Conservation (phyloP, 371 early-diverging fungal genomes). For the Coemansia sp. region DNA sequence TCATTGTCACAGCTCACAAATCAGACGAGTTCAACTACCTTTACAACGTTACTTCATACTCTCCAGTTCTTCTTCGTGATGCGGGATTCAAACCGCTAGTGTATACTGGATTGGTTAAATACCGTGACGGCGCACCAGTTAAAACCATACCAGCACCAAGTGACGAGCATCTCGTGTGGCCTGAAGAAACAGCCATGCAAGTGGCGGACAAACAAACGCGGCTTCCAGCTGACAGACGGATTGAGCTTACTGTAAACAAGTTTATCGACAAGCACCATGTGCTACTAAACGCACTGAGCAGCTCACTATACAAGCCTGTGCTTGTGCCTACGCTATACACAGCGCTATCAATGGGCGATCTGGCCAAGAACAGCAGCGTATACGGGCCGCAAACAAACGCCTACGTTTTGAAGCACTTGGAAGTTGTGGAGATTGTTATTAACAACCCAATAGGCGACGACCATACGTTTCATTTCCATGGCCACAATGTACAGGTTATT, state of each 20-base stretch:
- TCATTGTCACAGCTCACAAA: constrained; percentile 61
- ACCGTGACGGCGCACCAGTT: constrained; percentile 6
- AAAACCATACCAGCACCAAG: background rate
- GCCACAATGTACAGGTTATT: constrained; percentile 74
- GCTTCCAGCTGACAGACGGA: constrained; percentile 14
- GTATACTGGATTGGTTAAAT: constrained; percentile 10
- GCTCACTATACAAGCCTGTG: constrained; percentile 61
- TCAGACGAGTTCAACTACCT: constrained; percentile 53
- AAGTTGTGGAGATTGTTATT: constrained; percentile 60
- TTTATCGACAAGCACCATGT: background rate
- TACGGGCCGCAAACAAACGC: constrained; percentile 58
- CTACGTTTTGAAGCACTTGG: constrained; percentile 52
- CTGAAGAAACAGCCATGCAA: background rate
- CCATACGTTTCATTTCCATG: constrained; percentile 83
- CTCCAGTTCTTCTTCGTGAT: no score
- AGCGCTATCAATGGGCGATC: constrained; percentile 59
- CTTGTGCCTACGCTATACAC: constrained; percentile 69
- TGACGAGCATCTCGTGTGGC: background rate
- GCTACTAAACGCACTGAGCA: background rate
- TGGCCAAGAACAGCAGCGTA: constrained; percentile 54
- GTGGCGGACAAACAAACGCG: constrained; percentile 7
- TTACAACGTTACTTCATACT: background rate
- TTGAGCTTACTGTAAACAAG: background rate
- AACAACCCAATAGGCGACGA: constrained; percentile 63
- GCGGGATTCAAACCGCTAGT: background rate